Conservation (phyloP, 176 grass and related monocot species). For the Cocos nucifera region DNA sequence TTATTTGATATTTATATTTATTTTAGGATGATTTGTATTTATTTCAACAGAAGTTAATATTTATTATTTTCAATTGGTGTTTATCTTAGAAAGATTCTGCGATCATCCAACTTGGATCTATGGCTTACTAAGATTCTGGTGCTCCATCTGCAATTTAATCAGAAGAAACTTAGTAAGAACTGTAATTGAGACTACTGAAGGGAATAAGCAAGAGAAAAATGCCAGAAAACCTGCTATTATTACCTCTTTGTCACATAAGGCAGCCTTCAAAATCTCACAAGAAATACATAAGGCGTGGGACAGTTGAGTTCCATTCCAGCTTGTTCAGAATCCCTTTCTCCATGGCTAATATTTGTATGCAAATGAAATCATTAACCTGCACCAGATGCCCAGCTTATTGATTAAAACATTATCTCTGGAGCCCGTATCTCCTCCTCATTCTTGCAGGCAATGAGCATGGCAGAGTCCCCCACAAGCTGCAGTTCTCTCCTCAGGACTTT, state of each 20-base stretch:
- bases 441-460: conserved; percentile 89
- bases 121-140: no score
- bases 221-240: neutral
- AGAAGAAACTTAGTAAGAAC: neutral
- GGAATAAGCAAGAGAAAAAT: no score
- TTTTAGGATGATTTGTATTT: no score
- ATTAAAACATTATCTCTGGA: conserved; percentile 46
- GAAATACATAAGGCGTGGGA: conserved; percentile 73
- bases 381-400: neutral
- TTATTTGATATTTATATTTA: no score
- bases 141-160: conserved; percentile 57
- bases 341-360: conserved; percentile 78
- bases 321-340: conserved; percentile 83
- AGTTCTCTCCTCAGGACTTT: conserved; percentile 57
- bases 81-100: no score
- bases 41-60: no score
- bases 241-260: conserved; percentile 54
- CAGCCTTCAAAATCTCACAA: conserved; percentile 80
- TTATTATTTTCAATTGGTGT: no score
- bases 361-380: conserved; percentile 88
- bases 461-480: conserved; percentile 71
- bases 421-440: conserved; percentile 98
- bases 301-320: conserved; percentile 86
- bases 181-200: neutral
- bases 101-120: no score